Evolutionary conservation across 2,329 filamentous ascomycete species (phyloP), one percentile per base, ranked within the genome.

Genomic region (Neopestalotiopsis clavispora): DNA sequence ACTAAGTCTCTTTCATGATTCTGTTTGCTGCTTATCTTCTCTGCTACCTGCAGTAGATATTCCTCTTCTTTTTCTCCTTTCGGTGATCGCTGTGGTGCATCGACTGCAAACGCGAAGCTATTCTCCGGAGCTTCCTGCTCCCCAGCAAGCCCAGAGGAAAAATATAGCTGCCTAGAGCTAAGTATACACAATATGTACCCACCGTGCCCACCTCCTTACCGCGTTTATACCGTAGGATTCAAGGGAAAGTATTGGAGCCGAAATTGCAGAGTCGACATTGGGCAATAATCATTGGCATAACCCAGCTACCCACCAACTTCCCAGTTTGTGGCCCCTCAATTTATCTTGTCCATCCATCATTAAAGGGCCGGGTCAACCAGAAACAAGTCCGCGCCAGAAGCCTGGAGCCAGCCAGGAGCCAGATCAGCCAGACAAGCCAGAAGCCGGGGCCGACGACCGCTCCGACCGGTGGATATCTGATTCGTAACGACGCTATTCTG

Each of bases 401-500:
- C 30, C 34, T 38, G 34, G 34, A 38, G 34, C 34, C 34, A 38
- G 34, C 6, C 34, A 28, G 23, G 23, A 28, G 23, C 23, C 23
- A 28, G 23, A 28, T 28, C 23, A 38, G 10, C 34, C 34, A 38
- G 34, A 13, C 14, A 34, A 20, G 34, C 28, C 32, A 17, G 28
- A 23, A 20, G 23, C 30, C n/a, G 59, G 30, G n/a, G 17, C 20
- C 59, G 40, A 30, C 13, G 32, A 20, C n/a, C n/a, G 32, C 28
- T 17, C 32, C n/a, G 20, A 13, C 32, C 59, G n/a, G 59, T 62
- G 59, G 59, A 62, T 62, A n/a, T 34, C 20, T 62, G 59, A 62
- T 40, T 62, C 59, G 59, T 62, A 34, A 62, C 59, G 34, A 40
- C 59, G n/a, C 59, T 40, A 40, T 62, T 38, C n/a, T 20, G n/a